A percentile compares a stretch with the other conserved stretches of the same genome.
phyloP scores from a whole-genome alignment of 306 rosid species.

The Lotus japonicus region DNA sequence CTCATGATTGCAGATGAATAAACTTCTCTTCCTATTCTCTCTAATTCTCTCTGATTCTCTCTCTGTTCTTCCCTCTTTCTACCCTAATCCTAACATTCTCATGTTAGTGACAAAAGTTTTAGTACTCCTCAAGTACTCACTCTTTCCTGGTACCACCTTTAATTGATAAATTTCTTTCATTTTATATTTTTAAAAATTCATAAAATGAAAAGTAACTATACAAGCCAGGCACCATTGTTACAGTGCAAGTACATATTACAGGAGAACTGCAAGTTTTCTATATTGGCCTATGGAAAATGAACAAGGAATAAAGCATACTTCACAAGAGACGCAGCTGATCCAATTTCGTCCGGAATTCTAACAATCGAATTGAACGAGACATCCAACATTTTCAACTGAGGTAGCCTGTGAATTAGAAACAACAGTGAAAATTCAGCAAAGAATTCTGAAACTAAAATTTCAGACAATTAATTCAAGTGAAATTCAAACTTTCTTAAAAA shows the following conservation, averaged over 20 bases:
- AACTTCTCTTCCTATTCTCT: too few species aligned
- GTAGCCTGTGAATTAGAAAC: conserved; percentile 45
- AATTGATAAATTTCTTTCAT: too few species aligned
- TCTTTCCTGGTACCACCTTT: too few species aligned
- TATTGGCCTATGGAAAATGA: background rate
- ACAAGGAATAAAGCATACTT: conserved; percentile 43
- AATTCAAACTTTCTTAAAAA: background rate
- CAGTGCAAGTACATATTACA: too few species aligned
- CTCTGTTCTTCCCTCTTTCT: too few species aligned
- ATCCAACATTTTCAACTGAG: conserved; percentile 66
- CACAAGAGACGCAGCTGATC: conserved; percentile 72
- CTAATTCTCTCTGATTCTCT: too few species aligned
- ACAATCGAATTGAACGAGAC: conserved; percentile 57
- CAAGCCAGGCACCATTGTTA: too few species aligned
- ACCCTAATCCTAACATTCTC: too few species aligned
- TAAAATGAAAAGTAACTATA: too few species aligned
- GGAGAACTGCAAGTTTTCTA: background rate
- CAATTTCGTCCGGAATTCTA: conserved; percentile 67
- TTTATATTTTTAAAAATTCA: too few species aligned
- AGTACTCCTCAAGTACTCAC: too few species aligned
- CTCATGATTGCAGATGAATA: too few species aligned
- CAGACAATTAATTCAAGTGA: background rate
- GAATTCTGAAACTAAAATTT: background rate
- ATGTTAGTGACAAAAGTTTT: background rate
- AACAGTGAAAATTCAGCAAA: background rate